Conservation (phyloP, 345 rosid genomes). For the Mangifera indica region DNA sequence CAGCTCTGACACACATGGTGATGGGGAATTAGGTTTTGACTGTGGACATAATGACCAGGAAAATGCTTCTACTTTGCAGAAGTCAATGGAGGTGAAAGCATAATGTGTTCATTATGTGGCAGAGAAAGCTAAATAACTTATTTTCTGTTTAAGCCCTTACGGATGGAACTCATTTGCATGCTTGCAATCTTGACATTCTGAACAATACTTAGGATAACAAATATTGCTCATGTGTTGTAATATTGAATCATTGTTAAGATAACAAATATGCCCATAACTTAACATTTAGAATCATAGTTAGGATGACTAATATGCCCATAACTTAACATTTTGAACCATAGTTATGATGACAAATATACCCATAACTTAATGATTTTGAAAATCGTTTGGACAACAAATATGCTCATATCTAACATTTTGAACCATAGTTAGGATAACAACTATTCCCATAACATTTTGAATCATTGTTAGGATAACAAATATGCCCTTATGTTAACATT, state of each 20-base stretch:
- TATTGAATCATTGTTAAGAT: no score
- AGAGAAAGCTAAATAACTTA: conserved; percentile 5
- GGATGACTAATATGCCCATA: not conserved
- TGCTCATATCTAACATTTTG: not conserved
- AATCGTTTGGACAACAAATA: not conserved
- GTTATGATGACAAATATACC: no score
- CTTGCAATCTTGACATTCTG: not conserved
- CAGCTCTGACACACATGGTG: conserved; percentile 45
- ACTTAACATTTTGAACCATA: no score
- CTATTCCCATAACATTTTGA: not conserved
- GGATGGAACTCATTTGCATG: not conserved
- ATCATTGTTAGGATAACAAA: no score
- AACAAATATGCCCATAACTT: no score
- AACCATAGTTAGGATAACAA: not conserved
- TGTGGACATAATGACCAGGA: conserved; percentile 51
- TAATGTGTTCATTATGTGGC: conserved; percentile 7
- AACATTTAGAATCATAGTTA: not conserved
- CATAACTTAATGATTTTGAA: not conserved
- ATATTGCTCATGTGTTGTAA: not conserved
- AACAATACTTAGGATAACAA: not conserved
- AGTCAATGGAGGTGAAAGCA: conserved; percentile 64
- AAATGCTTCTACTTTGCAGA: conserved; percentile 40
- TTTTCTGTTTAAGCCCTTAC: not conserved
- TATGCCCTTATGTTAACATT: no score
- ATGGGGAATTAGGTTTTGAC: conserved; percentile 87